A percentile compares a stretch with the other conserved stretches of the same genome.
Conservation (phyloP, 805 yeast species). For the Wickerhamiella occidentalis region DNA sequence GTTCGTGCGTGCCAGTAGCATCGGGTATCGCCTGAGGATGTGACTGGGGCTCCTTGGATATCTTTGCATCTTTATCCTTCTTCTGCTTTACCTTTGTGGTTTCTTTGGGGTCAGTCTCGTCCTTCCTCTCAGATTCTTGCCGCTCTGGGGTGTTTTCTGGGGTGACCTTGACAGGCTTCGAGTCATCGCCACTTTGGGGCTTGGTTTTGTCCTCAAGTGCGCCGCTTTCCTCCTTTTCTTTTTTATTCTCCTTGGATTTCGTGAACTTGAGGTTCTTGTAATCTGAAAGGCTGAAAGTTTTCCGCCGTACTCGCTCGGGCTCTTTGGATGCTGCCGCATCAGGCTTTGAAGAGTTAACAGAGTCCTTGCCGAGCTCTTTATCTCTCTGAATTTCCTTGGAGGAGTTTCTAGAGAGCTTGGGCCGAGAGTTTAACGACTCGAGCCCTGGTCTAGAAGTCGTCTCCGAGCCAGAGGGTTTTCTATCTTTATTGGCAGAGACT, state of each 20-base stretch:
- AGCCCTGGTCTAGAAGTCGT: no score
- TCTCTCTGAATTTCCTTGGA: constrained; percentile 10
- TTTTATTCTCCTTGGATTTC: constrained; percentile 5
- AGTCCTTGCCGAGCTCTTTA: not conserved
- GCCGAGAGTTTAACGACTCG: not conserved
- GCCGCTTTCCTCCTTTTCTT: not conserved
- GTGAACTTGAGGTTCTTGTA: constrained; percentile 10
- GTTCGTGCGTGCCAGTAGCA: no score
- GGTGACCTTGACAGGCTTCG: not conserved
- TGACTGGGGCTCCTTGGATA: no score
- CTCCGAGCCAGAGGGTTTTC: not conserved
- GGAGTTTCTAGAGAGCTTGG: not conserved
- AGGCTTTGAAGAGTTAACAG: not conserved
- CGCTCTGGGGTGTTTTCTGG: not conserved
- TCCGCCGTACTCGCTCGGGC: not conserved
- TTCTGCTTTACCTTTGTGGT: no score
- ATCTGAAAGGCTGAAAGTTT: constrained; percentile 7
- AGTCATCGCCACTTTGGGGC: constrained; percentile 6
- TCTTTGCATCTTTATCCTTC: no score
- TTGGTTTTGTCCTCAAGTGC: constrained; percentile 14
- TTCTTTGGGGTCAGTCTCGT: no score
- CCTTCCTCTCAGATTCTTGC: not conserved
- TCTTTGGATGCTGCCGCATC: not conserved
- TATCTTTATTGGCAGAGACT: not conserved
- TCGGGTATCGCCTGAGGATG: no score